Evolutionary conservation across 2,329 filamentous ascomycete species (phyloP), one percentile per base, ranked within the genome.

Genomic region (Pseudocercospora macadamiae): DNA sequence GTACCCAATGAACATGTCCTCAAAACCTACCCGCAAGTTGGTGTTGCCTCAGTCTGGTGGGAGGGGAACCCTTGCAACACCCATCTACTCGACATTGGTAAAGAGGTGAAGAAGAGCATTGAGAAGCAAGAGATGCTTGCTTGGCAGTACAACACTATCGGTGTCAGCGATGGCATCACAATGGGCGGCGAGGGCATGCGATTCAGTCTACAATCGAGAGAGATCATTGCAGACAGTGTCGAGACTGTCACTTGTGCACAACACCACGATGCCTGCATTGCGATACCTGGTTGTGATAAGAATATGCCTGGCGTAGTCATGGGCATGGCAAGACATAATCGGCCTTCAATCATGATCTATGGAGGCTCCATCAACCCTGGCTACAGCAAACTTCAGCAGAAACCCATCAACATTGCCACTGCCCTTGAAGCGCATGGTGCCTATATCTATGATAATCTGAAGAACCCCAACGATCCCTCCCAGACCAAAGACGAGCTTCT

Each of bases 161-260:
- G 93, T 51, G 86, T 97, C 9, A 92, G 90, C 8, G 92, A 96
- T 75, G 93, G 88, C 49, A 96, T 97, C 70, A 96, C 93, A 2
- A 97, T 97, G 93, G 93, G 93, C 54, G 89, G 89, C 65, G 91
- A 96, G 79, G 92, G 93, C 64, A 97, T 97, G 93, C 83, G 93
- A 55, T 97, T 92, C 78, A 96, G 91, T 21, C 83, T 97, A 4
- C 93, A 96, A 72, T 90, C 89, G 1, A 85, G 93, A 60, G 93
- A 97, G 71, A 87, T 97, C 65, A 97, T 97, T 66, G 93, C 93
- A 64, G 93, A 97, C 77, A 93, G 88, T 66, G 92, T 97, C 70
- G 93, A 97, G 78, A 93, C 90, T 1, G 90, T 96, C 36, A 97
- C 92, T 1, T 93, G 89, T 73, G 93, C 90, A 4, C 93, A 97